Evolutionary conservation across 768 basidiomycete species (phyloP).

Genomic region (Calvatia gigantea): DNA sequence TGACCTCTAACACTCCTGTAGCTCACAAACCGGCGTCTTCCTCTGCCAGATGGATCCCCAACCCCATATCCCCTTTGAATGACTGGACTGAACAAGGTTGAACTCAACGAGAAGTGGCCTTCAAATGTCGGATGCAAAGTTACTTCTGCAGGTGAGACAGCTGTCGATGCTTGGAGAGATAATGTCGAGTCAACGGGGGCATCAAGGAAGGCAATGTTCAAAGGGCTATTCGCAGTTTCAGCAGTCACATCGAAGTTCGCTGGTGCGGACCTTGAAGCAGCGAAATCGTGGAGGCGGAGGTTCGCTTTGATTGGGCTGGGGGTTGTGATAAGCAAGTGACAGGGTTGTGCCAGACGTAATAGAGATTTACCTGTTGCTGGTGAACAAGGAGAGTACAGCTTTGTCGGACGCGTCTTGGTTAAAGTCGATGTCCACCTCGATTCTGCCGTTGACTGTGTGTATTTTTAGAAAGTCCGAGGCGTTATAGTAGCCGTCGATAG

Average conservation of each 20-base stretch:
- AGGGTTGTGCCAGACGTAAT: too few relatives aligned
- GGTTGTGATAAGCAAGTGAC: not conserved
- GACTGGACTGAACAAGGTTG: not conserved
- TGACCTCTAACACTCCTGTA: not conserved
- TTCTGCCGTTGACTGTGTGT: not conserved
- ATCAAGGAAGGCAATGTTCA: conserved; percentile 1
- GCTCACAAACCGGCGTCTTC: not conserved
- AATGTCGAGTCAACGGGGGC: not conserved
- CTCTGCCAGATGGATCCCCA: conserved; percentile 6
- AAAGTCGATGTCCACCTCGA: conserved; percentile 4
- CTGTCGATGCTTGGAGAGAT: not conserved
- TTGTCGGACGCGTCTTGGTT: not conserved
- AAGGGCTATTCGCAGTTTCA: not conserved
- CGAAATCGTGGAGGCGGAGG: not conserved
- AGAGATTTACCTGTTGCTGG: not conserved
- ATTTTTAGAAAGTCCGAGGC: not conserved
- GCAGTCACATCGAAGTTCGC: not conserved
- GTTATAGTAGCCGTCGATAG: conserved; percentile 1
- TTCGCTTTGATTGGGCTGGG: not conserved
- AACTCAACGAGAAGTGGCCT: conserved; percentile 1
- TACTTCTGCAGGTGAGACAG: not conserved
- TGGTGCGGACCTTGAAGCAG: not conserved
- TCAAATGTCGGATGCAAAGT: conserved; percentile 7
- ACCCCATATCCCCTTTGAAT: not conserved
- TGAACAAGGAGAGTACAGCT: not conserved